Evolutionary conservation across 2,329 filamentous ascomycete species (phyloP).

Genomic region (Aotearoamyces nothofagi): DNA sequence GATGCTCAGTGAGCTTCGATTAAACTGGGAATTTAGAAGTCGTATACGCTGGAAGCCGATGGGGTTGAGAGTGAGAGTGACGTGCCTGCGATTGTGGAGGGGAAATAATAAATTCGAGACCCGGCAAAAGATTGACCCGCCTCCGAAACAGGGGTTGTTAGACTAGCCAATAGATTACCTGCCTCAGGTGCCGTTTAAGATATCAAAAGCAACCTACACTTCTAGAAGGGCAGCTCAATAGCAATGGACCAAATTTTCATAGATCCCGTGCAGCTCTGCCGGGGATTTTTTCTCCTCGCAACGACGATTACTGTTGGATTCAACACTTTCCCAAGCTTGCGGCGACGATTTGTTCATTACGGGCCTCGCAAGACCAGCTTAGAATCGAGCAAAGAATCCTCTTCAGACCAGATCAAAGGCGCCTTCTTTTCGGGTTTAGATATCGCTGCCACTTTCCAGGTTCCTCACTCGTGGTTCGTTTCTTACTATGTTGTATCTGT

Average conservation of each 20-base stretch:
- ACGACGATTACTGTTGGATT: conserved; percentile 13
- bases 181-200: no score
- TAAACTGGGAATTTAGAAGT: no score
- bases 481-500: conserved; percentile 75
- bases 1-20: conserved; percentile 1
- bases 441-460: conserved; percentile 19
- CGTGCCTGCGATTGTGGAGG: no score
- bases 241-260: conserved; percentile 6
- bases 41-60: no score
- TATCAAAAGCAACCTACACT: no score
- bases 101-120: no score
- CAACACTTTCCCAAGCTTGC: conserved; percentile 15
- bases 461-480: conserved; percentile 80
- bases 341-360: conserved; percentile 17
- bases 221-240: no score
- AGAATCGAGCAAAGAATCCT: conserved; percentile 1
- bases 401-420: conserved; percentile 1
- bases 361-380: conserved; percentile 11
- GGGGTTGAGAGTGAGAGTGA: no score
- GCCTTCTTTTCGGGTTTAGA: conserved; percentile 7
- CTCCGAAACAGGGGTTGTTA: no score
- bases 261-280: conserved; percentile 14
- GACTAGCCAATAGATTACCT: no score
- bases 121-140: no score
- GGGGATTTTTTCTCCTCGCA: conserved; percentile 14